Conservation (phyloP, 1,284 basidiomycete species). For the Pseudozyma hubeiensis region DNA sequence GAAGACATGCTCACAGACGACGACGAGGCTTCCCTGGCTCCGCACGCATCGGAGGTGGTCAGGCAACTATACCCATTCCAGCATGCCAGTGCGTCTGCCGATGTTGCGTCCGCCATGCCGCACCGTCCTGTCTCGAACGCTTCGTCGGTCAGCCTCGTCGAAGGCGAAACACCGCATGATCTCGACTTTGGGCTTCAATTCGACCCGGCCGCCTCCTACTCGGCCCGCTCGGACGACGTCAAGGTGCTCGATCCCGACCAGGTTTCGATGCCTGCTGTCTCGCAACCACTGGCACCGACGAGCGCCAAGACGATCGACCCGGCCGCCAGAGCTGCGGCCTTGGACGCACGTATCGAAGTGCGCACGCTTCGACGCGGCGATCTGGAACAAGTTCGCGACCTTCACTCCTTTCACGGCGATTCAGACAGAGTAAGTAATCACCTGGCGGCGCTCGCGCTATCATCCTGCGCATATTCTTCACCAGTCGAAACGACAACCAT, state of each 20-base stretch:
- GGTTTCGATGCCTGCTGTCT: conserved; percentile 22
- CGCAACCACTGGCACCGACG: conserved; percentile 13
- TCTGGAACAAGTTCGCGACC: conserved; percentile 62
- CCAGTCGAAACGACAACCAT: conserved; percentile 36
- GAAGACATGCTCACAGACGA: conserved; percentile 47
- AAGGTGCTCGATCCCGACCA: conserved; percentile 26
- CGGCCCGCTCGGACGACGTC: conserved; percentile 18
- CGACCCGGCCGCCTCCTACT: conserved; percentile 13
- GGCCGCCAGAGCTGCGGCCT: conserved; percentile 54
- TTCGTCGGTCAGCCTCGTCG: conserved; percentile 44
- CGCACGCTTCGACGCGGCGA: conserved; percentile 54
- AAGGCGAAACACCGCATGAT: conserved; percentile 49
- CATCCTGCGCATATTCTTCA: conserved; percentile 23
- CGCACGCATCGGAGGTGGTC: conserved; percentile 23
- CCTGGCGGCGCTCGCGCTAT: conserved; percentile 16
- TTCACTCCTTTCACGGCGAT: conserved; percentile 63
- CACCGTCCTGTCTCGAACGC: conserved; percentile 53
- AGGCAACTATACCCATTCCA: conserved; percentile 43
- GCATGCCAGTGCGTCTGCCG: conserved; percentile 4
- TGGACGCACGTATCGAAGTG: conserved; percentile 60
- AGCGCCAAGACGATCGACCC: conserved; percentile 38
- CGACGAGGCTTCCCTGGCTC: conserved; percentile 22
- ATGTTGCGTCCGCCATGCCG: conserved; percentile 16
- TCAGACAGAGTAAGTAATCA: conserved; percentile 58
- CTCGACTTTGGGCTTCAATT: conserved; percentile 41